Base-by-base conservation (phyloP, 768 basidiomycete species). In the Tylopilus cervinicoccineus region DNA sequence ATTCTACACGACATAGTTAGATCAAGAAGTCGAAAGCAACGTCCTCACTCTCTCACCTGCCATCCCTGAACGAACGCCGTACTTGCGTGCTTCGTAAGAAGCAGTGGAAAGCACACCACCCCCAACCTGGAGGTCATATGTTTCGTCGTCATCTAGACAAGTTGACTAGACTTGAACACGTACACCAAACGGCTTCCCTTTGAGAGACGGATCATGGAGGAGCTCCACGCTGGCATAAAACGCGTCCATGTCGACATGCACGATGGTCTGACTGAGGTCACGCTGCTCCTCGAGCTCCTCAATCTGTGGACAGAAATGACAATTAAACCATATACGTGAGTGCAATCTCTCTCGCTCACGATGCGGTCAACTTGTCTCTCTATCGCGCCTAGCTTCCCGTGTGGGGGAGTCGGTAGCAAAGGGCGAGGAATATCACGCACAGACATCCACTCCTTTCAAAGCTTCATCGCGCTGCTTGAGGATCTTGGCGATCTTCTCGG, bases 191-290 rank as follows among this genome's bases (percentile, higher is more conserved):
- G 88, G 76, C 57, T 88, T 90, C 17, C 80, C 85, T 27, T 73
- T 69, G 31, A 87, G 79, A 55, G 69, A 70, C 14, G 82, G 84
- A 54, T 86, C 69, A 55, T 83, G 71, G 19, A 87, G 74, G 1
- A 85, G 67, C 62, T 93, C 90, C 1, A 91, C 88, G 41, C 76
- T 88, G 11, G 88, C 88, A 54, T 78, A 93, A 70, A 95, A 96
- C 4, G 92, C 91, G 64, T 97, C 95, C 82, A 94, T 93, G 61
- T 99, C 96, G 26, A 96, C 84, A 62, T 98, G 93, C 6, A 97
- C 88, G 51, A 99, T 89, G 17, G 70, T 77, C 65, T 94, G 89
- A 3, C 78, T 77, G 24, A 97, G 69, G 63, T 97, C 93, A 38
- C 93, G 72, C 42, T 79, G 74, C 2, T 74, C 68, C 64, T 95